Percentiles rank a stretch among this genome's conserved stretches.
phyloP scores from a whole-genome alignment of 1,284 basidiomycete genomes.

The Sporisorium iseilematis-ciliati region DNA sequence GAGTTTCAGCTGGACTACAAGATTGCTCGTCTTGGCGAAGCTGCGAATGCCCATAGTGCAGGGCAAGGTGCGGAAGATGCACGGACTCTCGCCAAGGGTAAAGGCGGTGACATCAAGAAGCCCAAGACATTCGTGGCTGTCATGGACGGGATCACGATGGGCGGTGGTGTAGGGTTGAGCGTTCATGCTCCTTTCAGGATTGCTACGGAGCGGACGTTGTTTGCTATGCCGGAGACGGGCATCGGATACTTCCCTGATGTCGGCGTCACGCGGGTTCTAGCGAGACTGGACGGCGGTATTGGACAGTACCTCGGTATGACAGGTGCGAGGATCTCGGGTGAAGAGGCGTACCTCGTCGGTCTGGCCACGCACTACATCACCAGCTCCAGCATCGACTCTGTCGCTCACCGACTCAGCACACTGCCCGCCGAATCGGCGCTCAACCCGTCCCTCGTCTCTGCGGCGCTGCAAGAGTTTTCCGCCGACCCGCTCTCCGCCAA shows the following conservation, averaged over 20 bases:
- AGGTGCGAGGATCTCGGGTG: slow-evolving; percentile 71
- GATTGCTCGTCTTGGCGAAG: slow-evolving; percentile 75
- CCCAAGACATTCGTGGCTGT: slow-evolving; percentile 86
- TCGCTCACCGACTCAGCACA: slow-evolving; percentile 55
- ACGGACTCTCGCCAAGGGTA: slow-evolving; percentile 34
- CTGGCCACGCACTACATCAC: slow-evolving; percentile 66
- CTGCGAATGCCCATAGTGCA: slow-evolving; percentile 73
- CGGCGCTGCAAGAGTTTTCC: slow-evolving; percentile 57
- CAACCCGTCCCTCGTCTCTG: slow-evolving; percentile 43
- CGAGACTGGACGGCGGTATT: slow-evolving; percentile 88
- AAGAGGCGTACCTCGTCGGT: slow-evolving; percentile 64
- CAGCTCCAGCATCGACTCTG: slow-evolving; percentile 47
- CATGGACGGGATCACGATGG: slow-evolving; percentile 79
- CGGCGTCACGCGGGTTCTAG: slow-evolving; percentile 89
- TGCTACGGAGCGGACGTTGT: slow-evolving; percentile 88
- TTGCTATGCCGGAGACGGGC: slow-evolving; percentile 83
- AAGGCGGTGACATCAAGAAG: slow-evolving; percentile 35
- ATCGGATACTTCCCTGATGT: slow-evolving; percentile 80
- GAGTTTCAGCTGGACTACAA: slow-evolving; percentile 94
- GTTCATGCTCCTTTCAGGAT: slow-evolving; percentile 91
- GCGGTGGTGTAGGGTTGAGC: slow-evolving; percentile 91
- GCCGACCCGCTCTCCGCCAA: slow-evolving; percentile 52
- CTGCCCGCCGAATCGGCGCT: slow-evolving; percentile 51
- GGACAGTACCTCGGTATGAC: slow-evolving; percentile 96
- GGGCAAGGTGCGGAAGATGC: slow-evolving; percentile 43